Percentiles rank a stretch among this genome's conserved stretches.
Evolutionary conservation across 106 monocot genomes (phyloP).

Genomic region (Gastrodia elata): DNA sequence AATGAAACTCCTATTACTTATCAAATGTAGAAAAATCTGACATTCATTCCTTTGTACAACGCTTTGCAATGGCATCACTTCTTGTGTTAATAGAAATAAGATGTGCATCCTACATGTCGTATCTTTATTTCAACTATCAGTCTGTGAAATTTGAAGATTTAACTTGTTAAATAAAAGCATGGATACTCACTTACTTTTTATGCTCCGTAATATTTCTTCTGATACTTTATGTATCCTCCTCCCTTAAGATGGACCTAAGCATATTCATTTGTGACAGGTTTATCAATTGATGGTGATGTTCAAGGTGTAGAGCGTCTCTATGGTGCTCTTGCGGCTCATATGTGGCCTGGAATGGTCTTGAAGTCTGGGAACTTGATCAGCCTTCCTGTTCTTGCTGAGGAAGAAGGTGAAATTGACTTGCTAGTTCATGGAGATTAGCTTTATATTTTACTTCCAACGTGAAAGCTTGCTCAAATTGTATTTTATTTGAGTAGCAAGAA

Average conservation of each 20-base stretch:
- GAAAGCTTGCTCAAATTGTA: not conserved
- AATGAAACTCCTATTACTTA: not conserved
- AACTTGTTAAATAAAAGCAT: not conserved
- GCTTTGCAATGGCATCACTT: not conserved
- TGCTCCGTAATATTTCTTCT: no score
- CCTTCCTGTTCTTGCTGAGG: constrained; percentile 23
- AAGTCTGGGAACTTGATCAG: constrained; percentile 68
- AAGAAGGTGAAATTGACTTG: constrained; percentile 33
- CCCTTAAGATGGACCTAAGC: not conserved
- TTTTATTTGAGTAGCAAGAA: not conserved
- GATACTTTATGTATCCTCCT: not conserved
- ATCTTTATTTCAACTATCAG: no score
- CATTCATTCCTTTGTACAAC: not conserved
- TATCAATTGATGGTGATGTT: constrained; percentile 86
- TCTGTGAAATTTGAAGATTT: not conserved
- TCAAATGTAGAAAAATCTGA: not conserved
- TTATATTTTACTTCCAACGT: not conserved
- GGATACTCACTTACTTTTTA: not conserved
- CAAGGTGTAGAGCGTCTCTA: constrained; percentile 79
- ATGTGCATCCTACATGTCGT: not conserved
- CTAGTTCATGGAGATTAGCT: not conserved
- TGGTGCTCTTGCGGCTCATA: constrained; percentile 87
- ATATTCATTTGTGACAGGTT: constrained; percentile 37
- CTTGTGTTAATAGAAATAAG: not conserved
- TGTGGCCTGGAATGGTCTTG: constrained; percentile 99